Evolutionary conservation across 2,329 filamentous ascomycete species (phyloP).

Genomic region (Monosporascus ibericus): DNA sequence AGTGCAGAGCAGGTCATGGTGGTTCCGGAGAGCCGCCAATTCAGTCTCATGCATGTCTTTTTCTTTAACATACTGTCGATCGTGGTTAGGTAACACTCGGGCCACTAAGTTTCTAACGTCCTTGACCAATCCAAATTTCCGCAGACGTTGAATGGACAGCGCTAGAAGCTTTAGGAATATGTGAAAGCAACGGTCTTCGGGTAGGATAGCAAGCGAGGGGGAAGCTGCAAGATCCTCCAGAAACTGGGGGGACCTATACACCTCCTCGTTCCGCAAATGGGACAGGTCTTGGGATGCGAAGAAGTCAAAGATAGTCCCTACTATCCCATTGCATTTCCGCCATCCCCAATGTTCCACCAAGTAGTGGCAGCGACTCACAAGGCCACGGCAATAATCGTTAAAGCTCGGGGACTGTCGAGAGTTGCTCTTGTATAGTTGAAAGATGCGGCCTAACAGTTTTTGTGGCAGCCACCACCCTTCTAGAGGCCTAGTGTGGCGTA

Average conservation of each 20-base stretch:
- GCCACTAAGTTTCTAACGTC: slow-evolving; percentile 56
- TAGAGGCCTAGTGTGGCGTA: slow-evolving; percentile 30
- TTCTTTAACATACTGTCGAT: slow-evolving; percentile 58
- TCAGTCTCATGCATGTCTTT: slow-evolving; percentile 54
- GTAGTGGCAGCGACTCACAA: slow-evolving; percentile 56
- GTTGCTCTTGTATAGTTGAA: slow-evolving; percentile 52
- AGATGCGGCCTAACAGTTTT: slow-evolving; percentile 49
- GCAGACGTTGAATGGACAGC: slow-evolving; percentile 47
- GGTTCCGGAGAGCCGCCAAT: slow-evolving; percentile 58
- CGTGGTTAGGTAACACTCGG: slow-evolving; percentile 59
- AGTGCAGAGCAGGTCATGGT: slow-evolving; percentile 62
- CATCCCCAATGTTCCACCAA: slow-evolving; percentile 62
- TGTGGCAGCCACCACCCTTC: slow-evolving; percentile 60
- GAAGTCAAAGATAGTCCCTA: slow-evolving; percentile 61
- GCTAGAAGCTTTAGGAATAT: slow-evolving; percentile 61
- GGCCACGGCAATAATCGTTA: slow-evolving; percentile 57
- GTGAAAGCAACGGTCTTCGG: slow-evolving; percentile 59
- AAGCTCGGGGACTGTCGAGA: slow-evolving; percentile 52
- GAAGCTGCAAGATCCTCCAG: slow-evolving; percentile 46
- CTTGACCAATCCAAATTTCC: slow-evolving; percentile 41
- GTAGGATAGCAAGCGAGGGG: slow-evolving; percentile 43
- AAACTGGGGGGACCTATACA: slow-evolving; percentile 54
- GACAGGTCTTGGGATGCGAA: slow-evolving; percentile 57
- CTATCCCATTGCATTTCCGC: slow-evolving; percentile 49
- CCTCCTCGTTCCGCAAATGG: slow-evolving; percentile 60